A percentile compares a stretch with the other conserved stretches of the same genome.
These are phyloP conservation scores for Diaporthe helianthi DNA, from an alignment of 2,329 filamentous ascomycete genomes.

Conservation along the genomic window DNA sequence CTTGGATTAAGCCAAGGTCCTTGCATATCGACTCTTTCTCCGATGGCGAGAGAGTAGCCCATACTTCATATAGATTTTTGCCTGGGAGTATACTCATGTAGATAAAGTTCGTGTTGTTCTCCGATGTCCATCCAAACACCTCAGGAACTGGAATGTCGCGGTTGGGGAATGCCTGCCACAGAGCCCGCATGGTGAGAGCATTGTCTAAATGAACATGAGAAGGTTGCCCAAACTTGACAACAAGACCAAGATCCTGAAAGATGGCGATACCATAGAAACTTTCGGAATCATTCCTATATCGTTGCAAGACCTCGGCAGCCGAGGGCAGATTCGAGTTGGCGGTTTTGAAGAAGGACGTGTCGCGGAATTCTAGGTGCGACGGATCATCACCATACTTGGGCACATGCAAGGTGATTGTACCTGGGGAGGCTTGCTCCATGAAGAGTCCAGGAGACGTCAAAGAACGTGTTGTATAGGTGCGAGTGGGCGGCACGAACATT, in stretches of 20 bases:
- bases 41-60: not conserved
- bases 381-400: not conserved
- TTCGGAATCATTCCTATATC: not conserved
- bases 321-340: constrained; percentile 6
- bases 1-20: not conserved
- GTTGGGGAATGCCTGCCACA: not conserved
- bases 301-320: not conserved
- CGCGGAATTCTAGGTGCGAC: not conserved
- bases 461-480: not conserved
- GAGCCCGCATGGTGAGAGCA: constrained; percentile 1
- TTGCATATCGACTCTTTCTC: constrained; percentile 1
- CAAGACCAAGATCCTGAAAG: not conserved
- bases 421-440: not conserved
- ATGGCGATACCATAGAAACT: not conserved
- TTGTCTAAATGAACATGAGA: not conserved
- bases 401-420: not conserved
- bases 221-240: not conserved
- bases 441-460: not conserved
- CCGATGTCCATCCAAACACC: not conserved
- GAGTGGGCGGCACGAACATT: not conserved
- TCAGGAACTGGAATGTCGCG: not conserved
- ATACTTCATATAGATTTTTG: not conserved
- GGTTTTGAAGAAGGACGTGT: not conserved
- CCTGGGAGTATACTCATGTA: constrained; percentile 3
- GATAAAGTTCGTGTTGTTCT: not conserved